Base-by-base conservation (phyloP, 192 early-diverging fungal species). In the Kickxella alabastrina region DNA sequence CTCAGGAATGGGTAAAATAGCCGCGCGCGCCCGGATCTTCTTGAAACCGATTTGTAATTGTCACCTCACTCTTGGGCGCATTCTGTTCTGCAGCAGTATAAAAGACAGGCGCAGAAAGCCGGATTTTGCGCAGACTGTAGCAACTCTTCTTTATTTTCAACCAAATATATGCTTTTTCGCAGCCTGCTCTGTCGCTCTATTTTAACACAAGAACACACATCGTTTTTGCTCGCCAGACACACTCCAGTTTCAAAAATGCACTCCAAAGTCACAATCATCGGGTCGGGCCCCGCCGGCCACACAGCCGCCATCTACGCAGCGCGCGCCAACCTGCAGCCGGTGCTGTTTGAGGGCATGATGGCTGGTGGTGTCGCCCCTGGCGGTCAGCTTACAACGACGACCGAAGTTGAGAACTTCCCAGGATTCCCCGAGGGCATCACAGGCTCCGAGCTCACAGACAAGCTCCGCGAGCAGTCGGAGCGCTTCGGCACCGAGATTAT, bases 311-410 rank as follows among this genome's bases (percentile, higher is more conserved):
- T 97, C 53, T 99, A 97, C 67, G 77, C 89, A 21, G 93, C 94
- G 26, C 86, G 96, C 43, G 96, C 96, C 31, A 92, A 96, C 68
- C 74, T 99, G 31, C 63, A 88, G 29, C 96, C 96, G 8, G 82
- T 94, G 50, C 80, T 99, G 78, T 99, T 88, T 61, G 96, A 99
- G 70, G 94, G 96, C 37, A 93, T 93, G 78, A 81, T 97, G 80
- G 93, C 96, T 22, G 94, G 88, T 40, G 93, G 78, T 38, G 70
- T 87, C 10, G 86, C 86, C 1, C 80, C 86, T 5, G 88, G 88
- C 39, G 88, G 86, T 10, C 85, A 92, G 80, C 84, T 97, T 18
- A 96, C 93, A 13, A 95, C 94, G 12, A 97, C 93, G 18, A 97
- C 92, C 43, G 93, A 97, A 42, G 89, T 97, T 22, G 94, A 96